A percentile compares a stretch with the other conserved stretches of the same genome.
phyloP scores from a whole-genome alignment of 2,329 filamentous ascomycete species.

The Macrophomina phaseolina region DNA sequence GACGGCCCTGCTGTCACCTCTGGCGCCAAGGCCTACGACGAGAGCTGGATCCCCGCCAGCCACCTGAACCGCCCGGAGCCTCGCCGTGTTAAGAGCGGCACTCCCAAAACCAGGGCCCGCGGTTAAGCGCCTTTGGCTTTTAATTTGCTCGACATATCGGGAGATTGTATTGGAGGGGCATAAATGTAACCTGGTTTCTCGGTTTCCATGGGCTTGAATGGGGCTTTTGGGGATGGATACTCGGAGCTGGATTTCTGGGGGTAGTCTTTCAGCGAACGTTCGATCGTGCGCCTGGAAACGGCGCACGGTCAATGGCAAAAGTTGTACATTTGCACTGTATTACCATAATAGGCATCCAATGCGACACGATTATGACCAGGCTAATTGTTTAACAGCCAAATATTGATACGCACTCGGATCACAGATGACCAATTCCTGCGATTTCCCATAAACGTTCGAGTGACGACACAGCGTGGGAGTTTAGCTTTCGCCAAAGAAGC shows the following conservation, averaged over 20 bases:
- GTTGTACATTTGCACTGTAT: constrained; percentile 20
- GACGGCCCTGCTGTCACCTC: constrained; percentile 73
- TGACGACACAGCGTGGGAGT: too few species aligned
- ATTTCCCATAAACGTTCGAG: too few species aligned
- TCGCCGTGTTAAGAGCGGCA: constrained; percentile 61
- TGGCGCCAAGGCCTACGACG: constrained; percentile 78
- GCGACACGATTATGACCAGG: not conserved
- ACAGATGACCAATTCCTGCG: too few species aligned
- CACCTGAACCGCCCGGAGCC: constrained; percentile 87
- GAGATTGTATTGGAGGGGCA: not conserved
- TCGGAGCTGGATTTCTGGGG: not conserved
- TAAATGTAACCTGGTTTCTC: not conserved
- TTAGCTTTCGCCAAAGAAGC: too few species aligned
- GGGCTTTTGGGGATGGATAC: not conserved
- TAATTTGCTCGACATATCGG: not conserved
- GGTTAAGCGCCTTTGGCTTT: not conserved
- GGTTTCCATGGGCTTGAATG: constrained; percentile 6
- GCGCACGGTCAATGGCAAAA: constrained; percentile 1
- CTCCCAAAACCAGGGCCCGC: constrained; percentile 44
- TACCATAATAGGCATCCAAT: not conserved
- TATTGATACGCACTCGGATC: too few species aligned
- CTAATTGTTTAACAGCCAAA: not conserved
- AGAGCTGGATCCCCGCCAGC: constrained; percentile 90
- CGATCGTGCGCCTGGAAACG: constrained; percentile 12
- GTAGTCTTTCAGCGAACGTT: not conserved